Conservation (phyloP, 1,284 basidiomycete genomes). For the Ustilago nuda region DNA sequence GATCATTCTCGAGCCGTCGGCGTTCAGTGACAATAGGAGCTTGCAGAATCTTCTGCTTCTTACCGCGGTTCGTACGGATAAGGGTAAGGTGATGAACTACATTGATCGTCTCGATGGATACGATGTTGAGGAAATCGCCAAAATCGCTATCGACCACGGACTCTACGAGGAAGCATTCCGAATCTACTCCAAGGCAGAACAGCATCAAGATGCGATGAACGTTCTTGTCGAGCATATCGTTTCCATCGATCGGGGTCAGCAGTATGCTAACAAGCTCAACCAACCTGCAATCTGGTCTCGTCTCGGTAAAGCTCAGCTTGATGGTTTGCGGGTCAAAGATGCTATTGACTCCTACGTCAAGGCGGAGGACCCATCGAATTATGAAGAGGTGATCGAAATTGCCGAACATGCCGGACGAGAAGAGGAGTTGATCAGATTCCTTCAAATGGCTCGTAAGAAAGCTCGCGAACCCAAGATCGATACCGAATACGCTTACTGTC, state of each 20-base stretch:
- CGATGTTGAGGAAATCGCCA: conserved; percentile 92
- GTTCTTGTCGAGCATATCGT: conserved; percentile 98
- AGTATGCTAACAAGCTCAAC: conserved; percentile 97
- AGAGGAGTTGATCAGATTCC: conserved; percentile 95
- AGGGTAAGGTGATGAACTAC: conserved; percentile 97
- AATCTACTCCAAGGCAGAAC: conserved; percentile 66
- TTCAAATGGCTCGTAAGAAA: conserved; percentile 99
- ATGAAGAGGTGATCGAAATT: conserved; percentile 95
- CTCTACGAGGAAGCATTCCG: conserved; percentile 93
- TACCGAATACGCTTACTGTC: conserved; percentile 75
- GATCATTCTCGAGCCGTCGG: conserved; percentile 95
- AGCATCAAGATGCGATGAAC: conserved; percentile 82
- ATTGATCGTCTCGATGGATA: conserved; percentile 98
- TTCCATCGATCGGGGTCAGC: conserved; percentile 93
- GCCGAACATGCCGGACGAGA: conserved; percentile 95
- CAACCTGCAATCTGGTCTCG: conserved; percentile 96
- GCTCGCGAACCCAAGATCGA: conserved; percentile 98
- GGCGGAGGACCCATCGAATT: conserved; percentile 96
- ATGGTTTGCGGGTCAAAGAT: conserved; percentile 97
- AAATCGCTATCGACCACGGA: conserved; percentile 95
- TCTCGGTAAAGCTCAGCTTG: conserved; percentile 98
- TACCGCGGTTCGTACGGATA: conserved; percentile 96
- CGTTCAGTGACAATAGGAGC: conserved; percentile 89
- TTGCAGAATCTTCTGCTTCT: conserved; percentile 85
- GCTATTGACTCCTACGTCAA: conserved; percentile 99